Percentiles rank a stretch among this genome's conserved stretches.
Evolutionary conservation across 2,329 filamentous ascomycete species (phyloP).

Genomic region (Colletotrichum filicis): DNA sequence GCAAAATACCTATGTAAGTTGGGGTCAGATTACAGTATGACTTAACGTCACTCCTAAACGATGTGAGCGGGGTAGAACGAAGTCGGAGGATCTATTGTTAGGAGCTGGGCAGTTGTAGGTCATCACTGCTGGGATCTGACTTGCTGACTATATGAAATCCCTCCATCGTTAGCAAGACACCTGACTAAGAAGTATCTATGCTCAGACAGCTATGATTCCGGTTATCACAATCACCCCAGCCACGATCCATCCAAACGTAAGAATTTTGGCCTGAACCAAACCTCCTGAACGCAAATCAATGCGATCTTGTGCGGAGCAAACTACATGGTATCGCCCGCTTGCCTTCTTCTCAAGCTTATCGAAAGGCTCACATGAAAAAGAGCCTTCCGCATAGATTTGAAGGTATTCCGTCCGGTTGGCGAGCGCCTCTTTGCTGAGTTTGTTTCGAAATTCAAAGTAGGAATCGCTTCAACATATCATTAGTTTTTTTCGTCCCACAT

Average conservation of each 20-base stretch:
- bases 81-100: too few relatives aligned
- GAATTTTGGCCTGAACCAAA: rapidly evolving
- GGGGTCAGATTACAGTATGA: too few relatives aligned
- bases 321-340: not conserved
- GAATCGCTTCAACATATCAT: not conserved
- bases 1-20: too few relatives aligned
- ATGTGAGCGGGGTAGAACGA: too few relatives aligned
- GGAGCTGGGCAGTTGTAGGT: too few relatives aligned
- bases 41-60: too few relatives aligned
- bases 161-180: too few relatives aligned
- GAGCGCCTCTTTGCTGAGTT: not conserved
- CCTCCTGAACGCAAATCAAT: not conserved
- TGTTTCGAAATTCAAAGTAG: not conserved
- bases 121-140: too few relatives aligned
- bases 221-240: not conserved
- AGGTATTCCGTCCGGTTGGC: not conserved
- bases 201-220: not conserved
- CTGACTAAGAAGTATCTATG: not conserved
- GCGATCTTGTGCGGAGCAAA: not conserved
- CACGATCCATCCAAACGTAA: not conserved
- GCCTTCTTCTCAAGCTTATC: not conserved
- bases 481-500: not conserved
- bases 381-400: not conserved
- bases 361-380: not conserved
- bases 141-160: not conserved